Percentiles rank a stretch among this genome's conserved stretches.
These are phyloP conservation scores for Polyporus tsugae DNA, from an alignment of 1,284 basidiomycete genomes.

Conservation along the genomic window DNA sequence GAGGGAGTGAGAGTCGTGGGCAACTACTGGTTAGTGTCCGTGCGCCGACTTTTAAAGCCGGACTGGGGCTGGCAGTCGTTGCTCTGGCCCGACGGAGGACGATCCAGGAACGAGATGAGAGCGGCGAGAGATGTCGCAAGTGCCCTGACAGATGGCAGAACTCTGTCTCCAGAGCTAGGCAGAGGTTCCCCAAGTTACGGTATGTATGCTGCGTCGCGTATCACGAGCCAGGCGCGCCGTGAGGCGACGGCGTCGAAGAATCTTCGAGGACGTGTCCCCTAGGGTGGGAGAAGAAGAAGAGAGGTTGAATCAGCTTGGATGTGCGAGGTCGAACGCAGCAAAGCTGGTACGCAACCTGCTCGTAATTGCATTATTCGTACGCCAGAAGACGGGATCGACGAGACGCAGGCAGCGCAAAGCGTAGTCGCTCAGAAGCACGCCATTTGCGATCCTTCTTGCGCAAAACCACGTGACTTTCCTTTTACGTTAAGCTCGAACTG, in stretches of 20 bases:
- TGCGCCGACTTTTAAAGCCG: constrained; percentile 15
- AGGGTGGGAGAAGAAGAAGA: not conserved
- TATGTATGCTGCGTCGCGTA: constrained; percentile 17
- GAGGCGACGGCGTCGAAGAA: constrained; percentile 6
- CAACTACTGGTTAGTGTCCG: constrained; percentile 16
- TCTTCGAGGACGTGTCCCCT: not conserved
- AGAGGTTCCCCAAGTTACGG: constrained; percentile 20
- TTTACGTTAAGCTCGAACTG: not conserved
- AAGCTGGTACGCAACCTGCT: not conserved
- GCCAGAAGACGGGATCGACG: not conserved
- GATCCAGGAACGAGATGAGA: constrained; percentile 25
- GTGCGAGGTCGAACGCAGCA: not conserved
- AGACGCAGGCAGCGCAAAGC: constrained; percentile 19
- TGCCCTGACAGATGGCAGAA: constrained; percentile 27
- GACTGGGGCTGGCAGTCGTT: not conserved
- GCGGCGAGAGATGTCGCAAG: constrained; percentile 30
- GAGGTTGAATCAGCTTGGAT: not conserved
- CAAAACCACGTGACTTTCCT: constrained; percentile 29
- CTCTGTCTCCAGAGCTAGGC: constrained; percentile 6
- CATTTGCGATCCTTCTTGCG: constrained; percentile 30
- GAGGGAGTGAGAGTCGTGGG: constrained; percentile 13
- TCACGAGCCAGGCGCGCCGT: constrained; percentile 17
- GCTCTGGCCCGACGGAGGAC: constrained; percentile 14
- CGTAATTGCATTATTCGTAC: constrained; percentile 15
- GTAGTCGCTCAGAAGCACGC: constrained; percentile 33